Percentiles rank a stretch among this genome's conserved stretches.
phyloP scores from a whole-genome alignment of 208 protist species.

The Trypanosoma avium region DNA sequence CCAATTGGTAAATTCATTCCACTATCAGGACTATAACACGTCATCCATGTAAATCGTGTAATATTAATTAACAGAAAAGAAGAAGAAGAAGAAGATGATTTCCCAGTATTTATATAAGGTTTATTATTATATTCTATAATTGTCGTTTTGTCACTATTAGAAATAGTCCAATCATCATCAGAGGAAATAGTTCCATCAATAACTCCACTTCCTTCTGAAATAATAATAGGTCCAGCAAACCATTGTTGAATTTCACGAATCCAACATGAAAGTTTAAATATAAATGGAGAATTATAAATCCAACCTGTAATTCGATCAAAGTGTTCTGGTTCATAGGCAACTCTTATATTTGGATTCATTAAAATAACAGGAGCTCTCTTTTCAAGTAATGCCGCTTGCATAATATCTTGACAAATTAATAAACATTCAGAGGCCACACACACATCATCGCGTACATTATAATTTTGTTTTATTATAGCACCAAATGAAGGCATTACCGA shows the following conservation, averaged over 20 bases:
- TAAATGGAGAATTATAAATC: constrained; percentile 2
- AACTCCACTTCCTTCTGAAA: neutral
- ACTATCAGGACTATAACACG: neutral
- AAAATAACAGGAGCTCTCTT: constrained; percentile 50
- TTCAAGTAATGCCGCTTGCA: constrained; percentile 50
- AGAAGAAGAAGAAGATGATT: too few relatives aligned
- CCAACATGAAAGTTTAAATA: neutral
- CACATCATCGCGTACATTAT: constrained; percentile 35
- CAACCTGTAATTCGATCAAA: constrained; percentile 34
- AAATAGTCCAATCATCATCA: constrained; percentile 5
- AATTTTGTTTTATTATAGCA: neutral
- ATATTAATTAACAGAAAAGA: neutral
- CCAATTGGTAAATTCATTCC: neutral
- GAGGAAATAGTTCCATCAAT: neutral
- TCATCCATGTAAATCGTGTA: neutral
- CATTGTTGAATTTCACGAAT: neutral
- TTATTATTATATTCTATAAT: neutral
- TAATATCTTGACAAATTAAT: constrained; percentile 60
- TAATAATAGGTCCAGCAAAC: neutral
- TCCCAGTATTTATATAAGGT: too few relatives aligned
- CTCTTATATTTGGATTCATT: constrained; percentile 67
- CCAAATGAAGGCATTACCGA: constrained; percentile 56
- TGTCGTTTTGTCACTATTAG: neutral
- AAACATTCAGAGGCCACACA: constrained; percentile 76
- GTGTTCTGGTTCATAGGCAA: constrained; percentile 57